Conservation (phyloP, 352 stramenopile species). For the Globisporangium okanoganense region DNA sequence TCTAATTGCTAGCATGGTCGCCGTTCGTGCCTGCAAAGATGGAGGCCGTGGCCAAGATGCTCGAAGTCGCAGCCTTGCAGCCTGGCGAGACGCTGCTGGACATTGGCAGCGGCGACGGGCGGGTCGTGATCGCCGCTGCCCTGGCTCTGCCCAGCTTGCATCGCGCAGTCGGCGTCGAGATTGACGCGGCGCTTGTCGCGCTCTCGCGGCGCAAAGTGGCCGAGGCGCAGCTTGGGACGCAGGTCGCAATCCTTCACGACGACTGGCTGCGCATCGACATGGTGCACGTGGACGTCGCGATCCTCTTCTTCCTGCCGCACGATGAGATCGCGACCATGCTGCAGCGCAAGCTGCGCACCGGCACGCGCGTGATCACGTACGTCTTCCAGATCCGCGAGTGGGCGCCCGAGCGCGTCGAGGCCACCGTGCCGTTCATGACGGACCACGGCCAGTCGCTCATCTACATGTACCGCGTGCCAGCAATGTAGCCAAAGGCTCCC, state of each 20-base stretch:
- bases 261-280: constrained; percentile 57
- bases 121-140: constrained; percentile 44
- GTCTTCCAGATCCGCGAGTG: constrained; percentile 65
- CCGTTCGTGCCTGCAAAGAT: constrained; percentile 62
- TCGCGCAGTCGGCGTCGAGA: constrained; percentile 42
- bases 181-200: constrained; percentile 48
- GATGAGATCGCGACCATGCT: constrained; percentile 33
- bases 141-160: constrained; percentile 19
- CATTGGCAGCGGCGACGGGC: constrained; percentile 62
- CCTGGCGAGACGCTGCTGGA: constrained; percentile 49
- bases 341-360: constrained; percentile 29
- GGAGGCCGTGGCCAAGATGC: constrained; percentile 50
- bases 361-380: constrained; percentile 57
- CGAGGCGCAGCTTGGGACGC: constrained; percentile 11
- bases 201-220: constrained; percentile 30
- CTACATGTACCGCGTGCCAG: constrained; percentile 43
- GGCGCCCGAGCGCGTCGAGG: constrained; percentile 29
- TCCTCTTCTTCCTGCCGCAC: constrained; percentile 69
- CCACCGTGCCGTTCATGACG: constrained; percentile 64
- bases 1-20: constrained; percentile 53
- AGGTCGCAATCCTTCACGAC: constrained; percentile 35
- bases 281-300: constrained; percentile 37
- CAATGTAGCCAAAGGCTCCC: background rate
- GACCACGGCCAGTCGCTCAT: constrained; percentile 38
- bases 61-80: constrained; percentile 34